Evolutionary conservation across 495 filamentous ascomycete genomes (phyloP), one percentile per base, ranked within the genome.

Genomic region (Penicillium daleae): DNA sequence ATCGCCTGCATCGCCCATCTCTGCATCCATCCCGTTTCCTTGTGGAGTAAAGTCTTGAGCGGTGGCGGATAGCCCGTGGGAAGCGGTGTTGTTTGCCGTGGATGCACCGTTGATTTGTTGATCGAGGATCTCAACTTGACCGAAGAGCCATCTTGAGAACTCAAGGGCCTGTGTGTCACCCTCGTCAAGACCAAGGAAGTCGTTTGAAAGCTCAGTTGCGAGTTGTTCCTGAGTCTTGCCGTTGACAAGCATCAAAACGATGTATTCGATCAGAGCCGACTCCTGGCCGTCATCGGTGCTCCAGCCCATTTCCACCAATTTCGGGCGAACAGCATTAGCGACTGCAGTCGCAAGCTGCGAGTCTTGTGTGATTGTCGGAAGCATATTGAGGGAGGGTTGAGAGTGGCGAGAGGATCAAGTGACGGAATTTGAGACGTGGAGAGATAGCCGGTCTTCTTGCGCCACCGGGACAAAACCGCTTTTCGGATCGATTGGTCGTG

Each of bases 221-320:
- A 98, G 92, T 68, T 97, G 89, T 48, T 92, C 86, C 71, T 95
- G 88, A 7, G 89, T 91, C 77, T 97, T 97, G 60, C 93, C 91
- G 74, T 97, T 97, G 60, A 89, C 91, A 31, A 99, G 84, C 94
- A 97, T 98, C 57, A 97, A 83, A 49, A 97, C 90, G 63, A 99
- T 94, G 74, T 97, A 99, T 76, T 99, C 95, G 44, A 92, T 89
- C 60, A 99, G 83, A 13, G 92, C 90, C 17, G 90, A 87, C 69
- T 92, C 94, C 70, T 93, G 91, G 63, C 85, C 82, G 60, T 87
- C 89, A 44, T 89, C 90, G 48, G 88, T 86, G 46, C 86, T 90
- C 95, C 94, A 97, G 59, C 92, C 93, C 59, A 93, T 89, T 74
- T 99, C 94, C n/a, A 92, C 87, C 66, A 99, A 78, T 77, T 97